Base-by-base conservation (phyloP, 768 basidiomycete genomes). In the Agrocybe pediades region DNA sequence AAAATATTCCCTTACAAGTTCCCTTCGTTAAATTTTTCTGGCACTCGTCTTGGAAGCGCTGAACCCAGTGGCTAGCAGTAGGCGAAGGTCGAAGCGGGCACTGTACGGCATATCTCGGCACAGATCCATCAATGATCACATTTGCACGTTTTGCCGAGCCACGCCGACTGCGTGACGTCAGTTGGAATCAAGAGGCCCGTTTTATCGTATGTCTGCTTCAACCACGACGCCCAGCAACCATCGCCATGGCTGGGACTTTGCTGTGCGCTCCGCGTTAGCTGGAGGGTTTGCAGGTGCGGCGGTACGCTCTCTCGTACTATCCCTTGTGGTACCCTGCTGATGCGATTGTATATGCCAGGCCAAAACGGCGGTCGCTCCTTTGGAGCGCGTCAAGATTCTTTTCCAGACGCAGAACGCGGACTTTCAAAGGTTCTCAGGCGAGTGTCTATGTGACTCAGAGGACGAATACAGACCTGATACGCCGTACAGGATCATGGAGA, bases 311-410 rank as follows among this genome's bases (percentile, higher is more conserved):
- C 6, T 9, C 5, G 16, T 41, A 29, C 25, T 36, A 16, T 27
- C 20, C 24, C 19, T 36, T 36, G 16, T 4, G 15, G 29, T 39
- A 9, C 11, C 15, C 17, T 42, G 7, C 6, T 16, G 16, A 13
- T 17, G 17, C 26, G 6, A 26, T 4, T 29, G 21, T 50, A 19
- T 5, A 41, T 9, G 36, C 29, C n/a, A 56, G 55, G 50, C 55
- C 2, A 56, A 56, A 29, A 56, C 55, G 40, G 39, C 51, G 17
- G 55, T 56, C 25, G 51, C 55, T 17, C 55, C 55, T n/a, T 47
- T 56, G 30, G 50, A 52, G 20, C 40, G 55, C 7, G 42, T 56
- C 24, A 56, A 56, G 33, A 56, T 56, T 21, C 46, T 56, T 7
- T 56, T 56, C 40, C 55, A 56, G 27, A 52, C 50, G 2, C 55